Percentiles rank a stretch among this genome's conserved stretches.
phyloP scores from a whole-genome alignment of 2,329 filamentous ascomycete genomes.

The Balansia obtecta region DNA sequence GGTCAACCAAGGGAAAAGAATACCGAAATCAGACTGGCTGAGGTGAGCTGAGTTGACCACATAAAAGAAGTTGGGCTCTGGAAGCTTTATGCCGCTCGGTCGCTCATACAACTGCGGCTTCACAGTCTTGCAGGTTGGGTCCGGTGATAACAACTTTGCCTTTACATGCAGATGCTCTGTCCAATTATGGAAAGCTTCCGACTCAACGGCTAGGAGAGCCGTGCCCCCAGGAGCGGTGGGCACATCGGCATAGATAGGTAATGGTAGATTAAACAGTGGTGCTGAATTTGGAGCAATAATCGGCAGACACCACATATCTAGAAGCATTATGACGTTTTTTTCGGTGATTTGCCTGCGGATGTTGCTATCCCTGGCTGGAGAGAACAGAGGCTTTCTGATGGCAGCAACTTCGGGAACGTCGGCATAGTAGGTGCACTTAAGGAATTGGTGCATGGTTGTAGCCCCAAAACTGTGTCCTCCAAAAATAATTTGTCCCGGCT shows the following conservation, averaged over 20 bases:
- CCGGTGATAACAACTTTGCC: constrained; percentile 50
- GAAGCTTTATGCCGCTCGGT: constrained; percentile 28
- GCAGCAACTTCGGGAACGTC: constrained; percentile 29
- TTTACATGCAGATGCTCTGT: constrained; percentile 56
- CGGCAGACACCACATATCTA: constrained; percentile 75
- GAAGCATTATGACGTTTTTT: constrained; percentile 50
- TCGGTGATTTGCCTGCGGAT: constrained; percentile 57
- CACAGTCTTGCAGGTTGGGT: constrained; percentile 32
- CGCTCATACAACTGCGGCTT: constrained; percentile 28
- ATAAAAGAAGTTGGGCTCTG: constrained; percentile 60
- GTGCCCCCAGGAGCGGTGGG: constrained; percentile 39
- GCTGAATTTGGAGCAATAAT: constrained; percentile 49
- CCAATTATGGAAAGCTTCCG: constrained; percentile 72
- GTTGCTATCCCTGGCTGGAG: constrained; percentile 39
- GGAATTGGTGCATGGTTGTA: constrained; percentile 59
- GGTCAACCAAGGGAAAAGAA: constrained; percentile 64
- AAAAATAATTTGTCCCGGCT: constrained; percentile 62
- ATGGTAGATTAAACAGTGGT: constrained; percentile 56
- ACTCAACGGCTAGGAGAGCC: constrained; percentile 58
- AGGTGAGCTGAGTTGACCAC: constrained; percentile 64
- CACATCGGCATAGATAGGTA: constrained; percentile 52
- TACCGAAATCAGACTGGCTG: constrained; percentile 71
- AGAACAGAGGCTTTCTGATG: constrained; percentile 48
- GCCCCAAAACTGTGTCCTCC: constrained; percentile 75
- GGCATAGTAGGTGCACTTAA: constrained; percentile 68